phyloP scores from a whole-genome alignment of 495 filamentous ascomycete genomes.

The Annulohypoxylon nitens region DNA sequence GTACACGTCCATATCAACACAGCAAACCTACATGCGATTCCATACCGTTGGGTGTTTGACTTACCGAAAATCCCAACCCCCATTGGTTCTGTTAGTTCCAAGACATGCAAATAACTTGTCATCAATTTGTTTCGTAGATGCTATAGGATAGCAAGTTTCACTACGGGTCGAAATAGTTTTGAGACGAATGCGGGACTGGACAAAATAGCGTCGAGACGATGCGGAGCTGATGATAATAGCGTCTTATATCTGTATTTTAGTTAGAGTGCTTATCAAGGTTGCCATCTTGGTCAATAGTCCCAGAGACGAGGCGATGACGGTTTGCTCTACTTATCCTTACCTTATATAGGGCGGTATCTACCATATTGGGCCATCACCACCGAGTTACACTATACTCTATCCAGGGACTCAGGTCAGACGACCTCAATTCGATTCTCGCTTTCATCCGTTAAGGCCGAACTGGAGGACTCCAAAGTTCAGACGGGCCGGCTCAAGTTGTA shows the following conservation, averaged over 20 bases:
- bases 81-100: slow-evolving; percentile 13
- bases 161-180: not conserved
- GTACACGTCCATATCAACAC: slow-evolving; percentile 11
- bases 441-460: slow-evolving; percentile 17
- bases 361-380: slow-evolving; percentile 33
- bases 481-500: slow-evolving; percentile 10
- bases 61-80: not conserved
- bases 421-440: slow-evolving; percentile 25
- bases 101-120: not conserved
- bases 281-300: slow-evolving; percentile 26
- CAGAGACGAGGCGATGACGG: slow-evolving; percentile 26
- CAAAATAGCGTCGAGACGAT: slow-evolving; percentile 24
- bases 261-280: slow-evolving; percentile 29
- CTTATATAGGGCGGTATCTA: slow-evolving; percentile 27
- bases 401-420: slow-evolving; percentile 33
- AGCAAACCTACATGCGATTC: slow-evolving; percentile 23
- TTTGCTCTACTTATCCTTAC: slow-evolving; percentile 31
- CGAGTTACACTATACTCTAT: slow-evolving; percentile 37
- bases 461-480: not conserved
- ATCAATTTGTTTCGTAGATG: not conserved
- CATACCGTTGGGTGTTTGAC: slow-evolving; percentile 4
- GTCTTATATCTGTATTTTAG: slow-evolving; percentile 15
- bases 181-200: not conserved
- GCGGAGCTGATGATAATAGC: slow-evolving; percentile 22
- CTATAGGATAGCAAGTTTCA: not conserved